These are phyloP conservation scores for Cercospora zeae-maydis DNA, from an alignment of 2,329 filamentous ascomycete genomes.

Conservation along the genomic window DNA sequence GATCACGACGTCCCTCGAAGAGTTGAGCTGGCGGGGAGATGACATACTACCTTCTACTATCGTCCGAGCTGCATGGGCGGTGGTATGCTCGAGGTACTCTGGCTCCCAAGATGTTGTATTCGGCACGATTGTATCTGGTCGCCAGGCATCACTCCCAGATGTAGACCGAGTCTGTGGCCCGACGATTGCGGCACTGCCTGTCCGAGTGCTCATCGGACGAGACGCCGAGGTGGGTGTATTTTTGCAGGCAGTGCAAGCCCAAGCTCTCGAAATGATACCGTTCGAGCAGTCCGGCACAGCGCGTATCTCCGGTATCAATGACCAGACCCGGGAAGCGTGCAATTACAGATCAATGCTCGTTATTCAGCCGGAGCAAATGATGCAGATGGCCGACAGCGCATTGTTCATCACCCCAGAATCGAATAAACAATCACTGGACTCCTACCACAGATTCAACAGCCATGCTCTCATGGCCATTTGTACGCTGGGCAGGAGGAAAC, in stretches of 20 bases:
- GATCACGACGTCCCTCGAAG: slow-evolving; percentile 23
- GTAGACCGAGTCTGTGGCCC: slow-evolving; percentile 17
- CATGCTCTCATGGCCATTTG: slow-evolving; percentile 15
- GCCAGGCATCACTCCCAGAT: slow-evolving; percentile 25
- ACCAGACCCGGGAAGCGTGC: slow-evolving; percentile 41
- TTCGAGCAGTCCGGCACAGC: slow-evolving; percentile 15
- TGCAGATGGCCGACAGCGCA: slow-evolving; percentile 3
- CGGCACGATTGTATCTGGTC: slow-evolving; percentile 15
- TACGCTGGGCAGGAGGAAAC: background rate
- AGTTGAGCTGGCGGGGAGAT: slow-evolving; percentile 14
- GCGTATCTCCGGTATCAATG: slow-evolving; percentile 2
- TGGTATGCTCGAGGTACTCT: slow-evolving; percentile 7
- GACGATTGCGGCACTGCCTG: slow-evolving; percentile 18
- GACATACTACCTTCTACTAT: slow-evolving; percentile 10
- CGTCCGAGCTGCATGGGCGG: slow-evolving; percentile 16
- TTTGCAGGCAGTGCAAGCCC: slow-evolving; percentile 9
- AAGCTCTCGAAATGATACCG: slow-evolving; percentile 15
- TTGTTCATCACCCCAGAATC: background rate
- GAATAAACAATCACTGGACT: background rate
- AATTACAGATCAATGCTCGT: slow-evolving; percentile 56
- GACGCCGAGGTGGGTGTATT: background rate
- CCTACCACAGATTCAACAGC: slow-evolving; percentile 12
- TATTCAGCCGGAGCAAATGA: slow-evolving; percentile 42
- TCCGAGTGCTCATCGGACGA: slow-evolving; percentile 1
- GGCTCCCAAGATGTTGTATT: slow-evolving; percentile 16